phyloP scores from a whole-genome alignment of 225 moss, liverwort and hornwort species.

The Marchantia paleacea region DNA sequence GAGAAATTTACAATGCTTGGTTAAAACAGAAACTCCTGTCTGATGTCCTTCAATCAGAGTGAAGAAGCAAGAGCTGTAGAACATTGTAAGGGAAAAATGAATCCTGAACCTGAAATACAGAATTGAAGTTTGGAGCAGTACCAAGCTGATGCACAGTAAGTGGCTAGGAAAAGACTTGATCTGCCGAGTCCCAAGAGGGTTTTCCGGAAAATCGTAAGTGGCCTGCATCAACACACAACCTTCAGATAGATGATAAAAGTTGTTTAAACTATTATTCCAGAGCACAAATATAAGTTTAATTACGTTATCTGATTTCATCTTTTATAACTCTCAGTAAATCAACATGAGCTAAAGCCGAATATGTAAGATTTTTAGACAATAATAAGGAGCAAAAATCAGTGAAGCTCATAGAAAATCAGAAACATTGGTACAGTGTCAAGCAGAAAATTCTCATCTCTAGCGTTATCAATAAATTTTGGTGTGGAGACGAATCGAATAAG shows the following conservation, averaged over 20 bases:
- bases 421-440: too few relatives aligned
- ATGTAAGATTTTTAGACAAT: too few relatives aligned
- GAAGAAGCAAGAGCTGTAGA: neutral
- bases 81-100: neutral
- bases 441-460: too few relatives aligned
- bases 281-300: too few relatives aligned
- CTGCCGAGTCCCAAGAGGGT: slow-evolving; percentile 63
- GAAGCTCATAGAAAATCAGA: too few relatives aligned
- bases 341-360: too few relatives aligned
- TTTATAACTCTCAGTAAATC: too few relatives aligned
- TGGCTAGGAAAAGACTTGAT: slow-evolving; percentile 91
- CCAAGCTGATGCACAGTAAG: slow-evolving; percentile 88
- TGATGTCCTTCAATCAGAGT: neutral
- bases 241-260: neutral
- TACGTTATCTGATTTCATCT: too few relatives aligned
- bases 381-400: too few relatives aligned
- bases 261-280: too few relatives aligned
- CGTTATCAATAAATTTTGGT: too few relatives aligned
- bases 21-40: neutral
- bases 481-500: too few relatives aligned
- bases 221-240: slow-evolving; percentile 49
- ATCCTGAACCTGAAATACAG: neutral
- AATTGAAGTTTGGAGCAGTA: slow-evolving; percentile 24
- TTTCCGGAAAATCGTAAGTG: slow-evolving; percentile 74
- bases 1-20: neutral